Base-by-base conservation (phyloP, 805 yeast genomes). In the Cyberlindnera suaveolens region DNA sequence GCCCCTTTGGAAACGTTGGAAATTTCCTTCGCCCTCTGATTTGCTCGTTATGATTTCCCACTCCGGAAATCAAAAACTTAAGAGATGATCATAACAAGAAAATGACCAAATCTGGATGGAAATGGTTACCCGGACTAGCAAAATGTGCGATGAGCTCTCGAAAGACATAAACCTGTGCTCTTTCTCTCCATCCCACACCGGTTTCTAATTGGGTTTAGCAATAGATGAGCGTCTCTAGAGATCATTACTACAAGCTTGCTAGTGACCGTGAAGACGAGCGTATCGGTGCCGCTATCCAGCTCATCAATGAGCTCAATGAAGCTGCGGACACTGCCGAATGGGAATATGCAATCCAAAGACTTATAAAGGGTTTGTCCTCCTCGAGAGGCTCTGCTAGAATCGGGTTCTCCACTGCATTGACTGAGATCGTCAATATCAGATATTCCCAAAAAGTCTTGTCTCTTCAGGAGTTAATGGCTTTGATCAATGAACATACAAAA, bases 361-460 rank as follows among this genome's bases (percentile, higher is more conserved):
- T 91, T 48, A 74, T 87, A 50, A 82, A 80, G 49, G 97, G 98
- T 40, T 66, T 91, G 29, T 71, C 88, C 5, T 84, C 96, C 6
- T 75, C 89, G 14, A 76, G 93, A 55, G 95, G 85, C 19, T 74
- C 88, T 38, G 93, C 96, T 1, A 70, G 97, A 44, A 64, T 86
- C 26, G 98, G 98, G 5, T 91, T 83, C 57, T 85, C 96, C 3
- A 77, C 87, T 73, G 91, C 96, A 36, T 65, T 91, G 36, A 78
- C 90, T 0, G 97, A 91, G 60, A 64, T 83, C 1, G 40, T 70
- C 52, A 60, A 64, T 65, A 31, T 66, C 59, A 52, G 67, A 30
- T 41, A 62, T 17, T 48, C 57, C 37, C 72, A 42, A 37, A 53
- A 48, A 7, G 40, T 52, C 4, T 56, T 79, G 50, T 54, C 75